Base-by-base conservation (phyloP, 495 filamentous ascomycete genomes). In the Aspergillus saccharolyticus region DNA sequence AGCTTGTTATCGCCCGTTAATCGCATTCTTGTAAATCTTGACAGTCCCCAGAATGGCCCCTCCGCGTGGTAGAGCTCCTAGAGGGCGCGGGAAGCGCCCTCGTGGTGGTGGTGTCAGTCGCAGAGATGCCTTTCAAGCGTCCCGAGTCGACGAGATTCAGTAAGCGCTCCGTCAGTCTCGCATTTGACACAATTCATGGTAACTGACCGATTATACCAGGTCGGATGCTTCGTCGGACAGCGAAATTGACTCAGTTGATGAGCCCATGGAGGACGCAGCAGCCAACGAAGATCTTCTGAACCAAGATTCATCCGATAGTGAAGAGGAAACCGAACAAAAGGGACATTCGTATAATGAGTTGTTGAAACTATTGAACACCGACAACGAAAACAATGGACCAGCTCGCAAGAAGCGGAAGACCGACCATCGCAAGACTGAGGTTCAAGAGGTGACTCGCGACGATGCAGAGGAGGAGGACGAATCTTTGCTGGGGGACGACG, bases 321-420 rank as follows among this genome's bases (percentile, higher is more conserved):
- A 75, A 24, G 81, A 83, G 39, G 76, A 74, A 22, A 72, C 75
- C 18, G 66, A 75, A 19, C 67, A 72, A 57, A 53, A 59, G 22
- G 65, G 63, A 63, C 64, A 77, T 51, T 78, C 88, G 1, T 90
- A 90, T 62, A 80, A 82, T 58, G 82, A 84, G 59, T 71, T 90
- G 24, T 76, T 91, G 65, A 80, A 88, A 60, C 79, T 85, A 45
- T 72, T 91, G 24, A 72, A 75, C 44, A 45, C 76, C 30, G 63
- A 62, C 12, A 63, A 73, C 22, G 79, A 85, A 15, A 72, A 79
- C 7, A 75, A 77, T 18, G 79, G 74, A 46, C 83, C 83, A 52
- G 80, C 74, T 56, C 70, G 78, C 12, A 96, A 92, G 68, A 81
- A 80, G 70, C 78, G 87, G 63, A 92, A 90, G 65, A 62, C 89